Percentiles rank a stretch among this genome's conserved stretches.
Conservation (phyloP, 257 asterid species). For the Parsonsia alboflavescens region DNA sequence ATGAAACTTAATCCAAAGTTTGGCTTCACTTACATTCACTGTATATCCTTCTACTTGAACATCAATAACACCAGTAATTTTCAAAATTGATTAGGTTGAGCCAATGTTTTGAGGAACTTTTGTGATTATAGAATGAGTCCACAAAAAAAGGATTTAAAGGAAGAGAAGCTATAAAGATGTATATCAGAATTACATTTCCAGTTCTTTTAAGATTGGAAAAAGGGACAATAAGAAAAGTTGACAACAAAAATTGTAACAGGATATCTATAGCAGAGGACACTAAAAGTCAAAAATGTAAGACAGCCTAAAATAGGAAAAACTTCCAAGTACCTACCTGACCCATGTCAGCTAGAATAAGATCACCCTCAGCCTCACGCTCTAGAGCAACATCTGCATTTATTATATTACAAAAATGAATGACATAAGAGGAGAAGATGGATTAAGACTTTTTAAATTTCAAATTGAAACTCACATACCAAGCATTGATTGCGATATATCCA, state of each 20-base stretch:
- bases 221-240: neutral
- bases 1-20: neutral
- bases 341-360: slow-evolving; percentile 84
- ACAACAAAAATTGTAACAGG: neutral
- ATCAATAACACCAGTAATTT: neutral
- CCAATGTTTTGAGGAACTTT: neutral
- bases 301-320: neutral
- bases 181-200: neutral
- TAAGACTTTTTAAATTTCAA: neutral
- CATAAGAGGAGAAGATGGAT: slow-evolving; percentile 6
- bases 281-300: neutral
- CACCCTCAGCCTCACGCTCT: slow-evolving; percentile 95
- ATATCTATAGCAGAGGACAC: neutral
- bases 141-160: neutral
- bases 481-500: slow-evolving; percentile 91
- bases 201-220: neutral
- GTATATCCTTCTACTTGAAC: neutral
- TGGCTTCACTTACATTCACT: neutral
- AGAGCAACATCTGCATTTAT: slow-evolving; percentile 59
- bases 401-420: slow-evolving; percentile 6
- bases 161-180: neutral
- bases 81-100: neutral
- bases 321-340: slow-evolving; percentile 58
- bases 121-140: neutral
- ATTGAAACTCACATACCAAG: slow-evolving; percentile 41